These are phyloP conservation scores for Penicillium digitatum DNA, from an alignment of 2,329 filamentous ascomycete genomes.

Conservation along the genomic window DNA sequence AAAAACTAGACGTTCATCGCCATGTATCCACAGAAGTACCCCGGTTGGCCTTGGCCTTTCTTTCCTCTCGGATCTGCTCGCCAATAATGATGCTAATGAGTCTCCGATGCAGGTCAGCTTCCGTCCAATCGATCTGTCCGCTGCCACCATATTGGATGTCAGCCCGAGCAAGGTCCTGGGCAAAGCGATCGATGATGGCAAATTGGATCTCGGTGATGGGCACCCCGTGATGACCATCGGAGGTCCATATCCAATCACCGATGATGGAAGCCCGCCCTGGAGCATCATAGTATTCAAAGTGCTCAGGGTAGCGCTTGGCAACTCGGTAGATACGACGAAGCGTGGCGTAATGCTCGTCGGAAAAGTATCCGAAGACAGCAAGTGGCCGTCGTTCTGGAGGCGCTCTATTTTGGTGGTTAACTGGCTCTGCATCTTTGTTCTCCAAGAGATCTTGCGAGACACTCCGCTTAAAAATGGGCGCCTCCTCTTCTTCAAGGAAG, in stretches of 20 bases:
- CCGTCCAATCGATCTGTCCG: constrained; percentile 42
- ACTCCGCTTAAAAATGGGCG: constrained; percentile 1
- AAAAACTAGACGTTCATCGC: constrained; percentile 20
- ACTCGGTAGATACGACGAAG: constrained; percentile 40
- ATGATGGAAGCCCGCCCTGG: constrained; percentile 38
- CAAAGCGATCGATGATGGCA: constrained; percentile 41
- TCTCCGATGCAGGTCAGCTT: constrained; percentile 43
- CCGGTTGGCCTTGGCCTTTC: constrained; percentile 29
- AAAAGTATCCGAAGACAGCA: constrained; percentile 40
- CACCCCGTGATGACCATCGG: constrained; percentile 39
- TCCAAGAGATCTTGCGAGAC: not conserved
- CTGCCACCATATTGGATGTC: constrained; percentile 36
- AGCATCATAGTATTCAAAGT: constrained; percentile 37
- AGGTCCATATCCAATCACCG: constrained; percentile 43
- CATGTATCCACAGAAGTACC: constrained; percentile 27
- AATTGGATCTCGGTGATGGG: constrained; percentile 43
- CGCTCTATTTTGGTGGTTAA: constrained; percentile 9
- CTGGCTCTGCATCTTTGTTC: constrained; percentile 5
- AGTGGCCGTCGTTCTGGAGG: constrained; percentile 24
- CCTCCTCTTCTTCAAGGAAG: not conserved
- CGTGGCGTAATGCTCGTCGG: constrained; percentile 39
- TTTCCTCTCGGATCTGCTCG: constrained; percentile 43
- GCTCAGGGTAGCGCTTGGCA: constrained; percentile 37
- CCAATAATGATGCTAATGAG: constrained; percentile 48
- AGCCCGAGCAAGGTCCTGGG: constrained; percentile 34